Evolutionary conservation across 148 eudicot genomes (phyloP).

Genomic region (Fagopyrum homotropicum): DNA sequence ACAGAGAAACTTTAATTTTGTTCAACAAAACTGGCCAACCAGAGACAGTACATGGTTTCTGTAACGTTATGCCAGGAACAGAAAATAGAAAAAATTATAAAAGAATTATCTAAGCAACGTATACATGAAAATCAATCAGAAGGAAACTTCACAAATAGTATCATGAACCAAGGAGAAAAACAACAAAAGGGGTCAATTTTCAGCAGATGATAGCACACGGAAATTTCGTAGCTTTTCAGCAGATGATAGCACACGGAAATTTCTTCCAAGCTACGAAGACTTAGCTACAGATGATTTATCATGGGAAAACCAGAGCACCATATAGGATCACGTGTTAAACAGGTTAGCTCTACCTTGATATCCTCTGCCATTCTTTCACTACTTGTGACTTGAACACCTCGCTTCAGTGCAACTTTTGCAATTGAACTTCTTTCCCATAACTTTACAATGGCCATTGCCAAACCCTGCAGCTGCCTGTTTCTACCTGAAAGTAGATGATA

Average conservation of each 20-base stretch:
- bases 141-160: not conserved
- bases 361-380: constrained; percentile 99
- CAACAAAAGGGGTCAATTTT: not conserved
- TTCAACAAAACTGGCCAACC: not conserved
- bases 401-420: constrained; percentile 87
- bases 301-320: not conserved
- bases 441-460: constrained; percentile 77
- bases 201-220: not conserved
- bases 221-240: not conserved
- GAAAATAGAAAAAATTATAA: not conserved
- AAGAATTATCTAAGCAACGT: not conserved
- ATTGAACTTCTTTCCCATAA: constrained; percentile 92
- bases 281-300: not conserved
- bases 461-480: constrained; percentile 93
- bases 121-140: not conserved
- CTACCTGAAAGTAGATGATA: constrained; percentile 52
- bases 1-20: not conserved
- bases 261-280: not conserved
- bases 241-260: not conserved
- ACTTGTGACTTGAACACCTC: constrained; percentile 90
- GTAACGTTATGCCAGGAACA: not conserved
- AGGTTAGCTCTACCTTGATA: constrained; percentile 51
- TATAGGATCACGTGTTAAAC: not conserved
- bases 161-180: not conserved
- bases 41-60: not conserved